Percentiles rank a stretch among this genome's conserved stretches.
Evolutionary conservation across 208 protist genomes (phyloP).

Genomic region (Novymonas esmeraldas): DNA sequence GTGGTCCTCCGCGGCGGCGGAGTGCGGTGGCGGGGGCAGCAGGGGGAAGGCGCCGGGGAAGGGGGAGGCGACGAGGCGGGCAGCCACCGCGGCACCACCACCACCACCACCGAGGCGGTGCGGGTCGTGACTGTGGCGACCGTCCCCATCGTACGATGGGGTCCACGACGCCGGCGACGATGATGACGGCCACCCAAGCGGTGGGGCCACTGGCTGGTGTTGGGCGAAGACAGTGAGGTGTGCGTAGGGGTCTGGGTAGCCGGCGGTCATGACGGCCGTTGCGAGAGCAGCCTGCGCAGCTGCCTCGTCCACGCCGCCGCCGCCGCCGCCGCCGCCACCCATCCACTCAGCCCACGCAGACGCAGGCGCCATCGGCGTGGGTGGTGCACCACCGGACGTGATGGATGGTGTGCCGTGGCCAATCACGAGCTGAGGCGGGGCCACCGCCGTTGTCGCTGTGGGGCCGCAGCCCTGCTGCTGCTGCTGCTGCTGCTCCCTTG

Average conservation of each 20-base stretch:
- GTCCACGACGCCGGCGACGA: background rate
- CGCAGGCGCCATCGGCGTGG: slow-evolving; percentile 9
- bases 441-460: background rate
- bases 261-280: slow-evolving; percentile 15
- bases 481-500: slow-evolving; percentile 35
- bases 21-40: slow-evolving; percentile 33
- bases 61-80: slow-evolving; percentile 31
- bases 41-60: slow-evolving; percentile 48
- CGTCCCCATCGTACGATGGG: slow-evolving; percentile 1
- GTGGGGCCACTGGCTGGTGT: slow-evolving; percentile 33
- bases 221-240: slow-evolving; percentile 38
- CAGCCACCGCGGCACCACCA: slow-evolving; percentile 10
- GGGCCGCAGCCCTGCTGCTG: slow-evolving; percentile 3
- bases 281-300: slow-evolving; percentile 15
- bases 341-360: background rate
- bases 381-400: slow-evolving; percentile 8
- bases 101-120: background rate
- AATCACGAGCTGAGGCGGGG: slow-evolving; percentile 9
- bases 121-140: background rate
- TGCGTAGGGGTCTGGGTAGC: slow-evolving; percentile 33
- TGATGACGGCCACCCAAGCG: slow-evolving; percentile 24
- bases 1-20: slow-evolving; percentile 30
- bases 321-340: background rate
- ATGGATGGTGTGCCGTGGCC: slow-evolving; percentile 13
- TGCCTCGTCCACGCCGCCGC: slow-evolving; percentile 9